Conservation (phyloP, 176 grass and related monocot species). For the Triticum urartu region DNA sequence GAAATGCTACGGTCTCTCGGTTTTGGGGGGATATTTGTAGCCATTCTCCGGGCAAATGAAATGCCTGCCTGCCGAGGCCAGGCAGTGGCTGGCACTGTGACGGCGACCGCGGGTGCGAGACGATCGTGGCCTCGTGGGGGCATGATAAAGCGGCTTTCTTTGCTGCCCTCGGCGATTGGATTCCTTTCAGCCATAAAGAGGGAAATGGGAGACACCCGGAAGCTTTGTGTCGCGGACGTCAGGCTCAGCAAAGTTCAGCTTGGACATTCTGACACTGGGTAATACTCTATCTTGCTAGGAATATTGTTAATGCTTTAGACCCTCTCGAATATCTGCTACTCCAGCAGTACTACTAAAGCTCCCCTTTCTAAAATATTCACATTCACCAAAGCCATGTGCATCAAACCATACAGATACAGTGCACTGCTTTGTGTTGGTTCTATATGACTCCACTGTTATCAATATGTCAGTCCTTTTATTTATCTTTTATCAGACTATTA, state of each 20-base stretch:
- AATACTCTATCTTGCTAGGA: not conserved
- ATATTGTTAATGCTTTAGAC: not conserved
- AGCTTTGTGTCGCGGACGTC: not conserved
- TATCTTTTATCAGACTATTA: no score
- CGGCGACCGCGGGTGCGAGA: not conserved
- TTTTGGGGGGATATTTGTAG: not conserved
- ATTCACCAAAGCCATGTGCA: no score
- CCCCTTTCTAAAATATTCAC: no score
- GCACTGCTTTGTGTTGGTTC: no score
- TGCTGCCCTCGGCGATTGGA: not conserved
- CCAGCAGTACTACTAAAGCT: no score
- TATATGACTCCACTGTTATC: no score
- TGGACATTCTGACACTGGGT: not conserved
- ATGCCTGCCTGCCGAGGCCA: not conserved
- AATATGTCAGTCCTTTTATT: no score
- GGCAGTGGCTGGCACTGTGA: constrained; percentile 8
- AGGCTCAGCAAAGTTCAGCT: constrained; percentile 3
- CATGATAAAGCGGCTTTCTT: constrained; percentile 2
- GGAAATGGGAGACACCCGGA: not conserved
- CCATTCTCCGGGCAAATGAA: not conserved
- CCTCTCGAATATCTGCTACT: no score
- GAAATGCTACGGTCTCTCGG: not conserved
- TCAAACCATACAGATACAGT: no score
- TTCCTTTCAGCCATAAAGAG: not conserved
- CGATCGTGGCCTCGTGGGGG: not conserved